Percentiles rank a stretch among this genome's conserved stretches.
Conservation (phyloP, 768 basidiomycete species). For the Panellus pusillus region DNA sequence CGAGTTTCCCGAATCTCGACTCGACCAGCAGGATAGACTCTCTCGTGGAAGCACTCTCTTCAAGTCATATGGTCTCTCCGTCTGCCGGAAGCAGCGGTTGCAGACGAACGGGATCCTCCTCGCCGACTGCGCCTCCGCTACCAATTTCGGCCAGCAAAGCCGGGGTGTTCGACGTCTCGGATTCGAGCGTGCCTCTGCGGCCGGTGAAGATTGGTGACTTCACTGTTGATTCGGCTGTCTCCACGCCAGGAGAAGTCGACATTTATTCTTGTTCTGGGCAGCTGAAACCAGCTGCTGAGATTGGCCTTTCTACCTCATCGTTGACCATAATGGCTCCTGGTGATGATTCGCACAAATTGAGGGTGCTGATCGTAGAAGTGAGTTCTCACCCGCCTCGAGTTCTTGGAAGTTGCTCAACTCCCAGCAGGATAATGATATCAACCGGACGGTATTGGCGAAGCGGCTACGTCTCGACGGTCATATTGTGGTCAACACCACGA, state of each 20-base stretch:
- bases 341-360: slow-evolving; percentile 28
- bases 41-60: slow-evolving; percentile 49
- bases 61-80: slow-evolving; percentile 32
- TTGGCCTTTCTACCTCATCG: neutral
- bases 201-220: slow-evolving; percentile 37
- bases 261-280: neutral
- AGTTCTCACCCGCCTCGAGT: slow-evolving; percentile 10
- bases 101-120: slow-evolving; percentile 4
- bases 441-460: slow-evolving; percentile 68
- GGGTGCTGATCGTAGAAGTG: slow-evolving; percentile 71
- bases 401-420: neutral
- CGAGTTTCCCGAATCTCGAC: slow-evolving; percentile 28
- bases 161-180: slow-evolving; percentile 28
- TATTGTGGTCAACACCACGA: slow-evolving; percentile 60
- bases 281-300: neutral
- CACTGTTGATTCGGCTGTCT: slow-evolving; percentile 17
- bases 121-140: neutral
- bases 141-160: neutral
- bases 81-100: slow-evolving; percentile 3
- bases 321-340: neutral
- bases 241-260: slow-evolving; percentile 2
- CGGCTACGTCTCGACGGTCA: slow-evolving; percentile 68
- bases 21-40: slow-evolving; percentile 40
- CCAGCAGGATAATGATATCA: slow-evolving; percentile 70
- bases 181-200: slow-evolving; percentile 31